These are phyloP conservation scores for Artemisia tridentata DNA, from an alignment of 129 eudicot genomes.

Conservation along the genomic window DNA sequence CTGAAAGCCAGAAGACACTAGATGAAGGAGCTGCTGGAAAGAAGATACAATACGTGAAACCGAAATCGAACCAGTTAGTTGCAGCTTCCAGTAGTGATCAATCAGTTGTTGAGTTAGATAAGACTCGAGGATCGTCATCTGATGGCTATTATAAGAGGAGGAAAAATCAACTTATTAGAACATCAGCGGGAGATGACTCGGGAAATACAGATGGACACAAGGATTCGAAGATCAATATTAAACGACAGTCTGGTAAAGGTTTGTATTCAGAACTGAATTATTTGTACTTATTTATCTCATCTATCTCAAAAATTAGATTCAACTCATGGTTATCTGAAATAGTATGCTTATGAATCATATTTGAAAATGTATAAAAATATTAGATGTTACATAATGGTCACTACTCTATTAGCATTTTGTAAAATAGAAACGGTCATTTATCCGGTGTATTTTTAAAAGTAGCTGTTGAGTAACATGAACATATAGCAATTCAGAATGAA, in stretches of 20 bases:
- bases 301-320: too few relatives aligned
- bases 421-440: too few relatives aligned
- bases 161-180: conserved; percentile 74
- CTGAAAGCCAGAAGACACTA: conserved; percentile 38
- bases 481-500: conserved; percentile 6
- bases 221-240: conserved; percentile 35
- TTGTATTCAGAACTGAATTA: neutral
- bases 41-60: conserved; percentile 63
- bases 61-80: conserved; percentile 82
- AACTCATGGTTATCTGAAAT: too few relatives aligned
- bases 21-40: conserved; percentile 48
- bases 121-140: conserved; percentile 37
- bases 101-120: conserved; percentile 43
- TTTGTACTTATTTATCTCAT: neutral
- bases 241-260: conserved; percentile 55
- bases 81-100: conserved; percentile 51
- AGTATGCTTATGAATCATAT: too few relatives aligned
- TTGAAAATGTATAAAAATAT: too few relatives aligned
- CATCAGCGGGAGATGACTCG: conserved; percentile 35
- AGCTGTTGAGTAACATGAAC: neutral
- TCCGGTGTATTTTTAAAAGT: too few relatives aligned
- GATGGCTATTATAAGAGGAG: conserved; percentile 79
- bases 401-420: too few relatives aligned
- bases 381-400: too few relatives aligned
- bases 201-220: conserved; percentile 30